A percentile compares a stretch with the other conserved stretches of the same genome.
Conservation (phyloP, 257 asterid species). For the Echium plantagineum region DNA sequence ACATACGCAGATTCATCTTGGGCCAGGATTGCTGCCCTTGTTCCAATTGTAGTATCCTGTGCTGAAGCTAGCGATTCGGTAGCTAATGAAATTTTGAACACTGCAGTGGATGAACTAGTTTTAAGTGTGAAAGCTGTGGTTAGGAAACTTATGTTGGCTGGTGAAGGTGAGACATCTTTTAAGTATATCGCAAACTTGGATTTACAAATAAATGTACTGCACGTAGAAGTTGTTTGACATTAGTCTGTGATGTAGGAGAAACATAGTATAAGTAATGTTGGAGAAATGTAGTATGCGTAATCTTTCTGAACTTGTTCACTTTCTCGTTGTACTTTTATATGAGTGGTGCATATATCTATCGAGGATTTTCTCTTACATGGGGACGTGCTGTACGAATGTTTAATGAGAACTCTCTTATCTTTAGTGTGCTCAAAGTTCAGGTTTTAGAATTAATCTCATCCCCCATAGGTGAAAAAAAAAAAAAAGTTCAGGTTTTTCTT, state of each 20-base stretch:
- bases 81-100: slow-evolving; percentile 44
- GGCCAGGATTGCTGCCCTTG: slow-evolving; percentile 70
- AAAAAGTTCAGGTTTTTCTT: too few species aligned
- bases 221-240: not conserved
- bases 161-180: slow-evolving; percentile 39
- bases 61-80: slow-evolving; percentile 65
- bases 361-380: not conserved
- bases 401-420: not conserved
- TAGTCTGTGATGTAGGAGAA: not conserved
- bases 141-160: slow-evolving; percentile 50
- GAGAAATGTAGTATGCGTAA: not conserved
- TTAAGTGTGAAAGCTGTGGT: slow-evolving; percentile 81
- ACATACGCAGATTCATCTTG: slow-evolving; percentile 73
- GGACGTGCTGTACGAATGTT: not conserved
- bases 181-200: not conserved
- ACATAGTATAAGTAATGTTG: not conserved
- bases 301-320: not conserved
- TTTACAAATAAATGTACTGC: not conserved
- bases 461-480: too few species aligned
- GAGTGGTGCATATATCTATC: not conserved
- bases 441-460: too few species aligned
- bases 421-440: not conserved
- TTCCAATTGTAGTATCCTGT: slow-evolving; percentile 56
- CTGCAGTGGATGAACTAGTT: slow-evolving; percentile 62
- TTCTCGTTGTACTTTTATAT: not conserved